phyloP scores from a whole-genome alignment of 1,284 basidiomycete genomes.

The Coniferiporia weirii region DNA sequence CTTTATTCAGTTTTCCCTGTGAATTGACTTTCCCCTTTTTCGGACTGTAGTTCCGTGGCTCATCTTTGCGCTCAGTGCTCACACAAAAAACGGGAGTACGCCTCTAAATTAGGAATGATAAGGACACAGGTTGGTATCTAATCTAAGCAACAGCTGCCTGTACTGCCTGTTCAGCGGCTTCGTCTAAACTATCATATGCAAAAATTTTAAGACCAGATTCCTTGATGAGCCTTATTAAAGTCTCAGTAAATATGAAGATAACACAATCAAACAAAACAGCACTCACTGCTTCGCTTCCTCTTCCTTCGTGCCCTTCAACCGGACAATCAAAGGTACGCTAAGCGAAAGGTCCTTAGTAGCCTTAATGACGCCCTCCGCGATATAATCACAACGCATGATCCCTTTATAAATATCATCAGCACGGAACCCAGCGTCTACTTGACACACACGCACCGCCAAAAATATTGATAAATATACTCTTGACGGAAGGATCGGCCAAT shows the following conservation, averaged over 20 bases:
- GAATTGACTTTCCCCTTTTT: slow-evolving; percentile 1
- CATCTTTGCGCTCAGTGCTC: too few species aligned
- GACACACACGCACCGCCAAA: slow-evolving; percentile 57
- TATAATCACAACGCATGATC: slow-evolving; percentile 99
- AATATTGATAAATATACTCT: slow-evolving; percentile 99
- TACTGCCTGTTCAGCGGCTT: slow-evolving; percentile 83
- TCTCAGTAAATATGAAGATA: neutral
- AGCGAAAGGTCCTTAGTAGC: slow-evolving; percentile 90
- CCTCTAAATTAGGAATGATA: neutral
- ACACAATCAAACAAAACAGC: neutral
- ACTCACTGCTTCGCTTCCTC: slow-evolving; percentile 89
- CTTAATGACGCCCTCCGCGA: slow-evolving; percentile 97
- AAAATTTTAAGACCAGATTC: slow-evolving; percentile 91
- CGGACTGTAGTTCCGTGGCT: neutral
- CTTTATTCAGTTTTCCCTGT: slow-evolving; percentile 23
- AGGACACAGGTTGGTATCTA: slow-evolving; percentile 1
- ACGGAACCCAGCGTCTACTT: neutral
- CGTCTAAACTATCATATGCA: slow-evolving; percentile 81
- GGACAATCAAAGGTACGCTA: slow-evolving; percentile 85
- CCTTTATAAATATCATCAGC: slow-evolving; percentile 38
- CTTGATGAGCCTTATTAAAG: slow-evolving; percentile 71
- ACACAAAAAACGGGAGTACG: too few species aligned
- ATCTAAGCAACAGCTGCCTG: slow-evolving; percentile 50
- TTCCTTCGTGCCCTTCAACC: slow-evolving; percentile 97
- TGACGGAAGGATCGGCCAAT: slow-evolving; percentile 85